These are phyloP conservation scores for Rostrohypoxylon terebratum DNA, from an alignment of 495 filamentous ascomycete genomes.

Conservation along the genomic window DNA sequence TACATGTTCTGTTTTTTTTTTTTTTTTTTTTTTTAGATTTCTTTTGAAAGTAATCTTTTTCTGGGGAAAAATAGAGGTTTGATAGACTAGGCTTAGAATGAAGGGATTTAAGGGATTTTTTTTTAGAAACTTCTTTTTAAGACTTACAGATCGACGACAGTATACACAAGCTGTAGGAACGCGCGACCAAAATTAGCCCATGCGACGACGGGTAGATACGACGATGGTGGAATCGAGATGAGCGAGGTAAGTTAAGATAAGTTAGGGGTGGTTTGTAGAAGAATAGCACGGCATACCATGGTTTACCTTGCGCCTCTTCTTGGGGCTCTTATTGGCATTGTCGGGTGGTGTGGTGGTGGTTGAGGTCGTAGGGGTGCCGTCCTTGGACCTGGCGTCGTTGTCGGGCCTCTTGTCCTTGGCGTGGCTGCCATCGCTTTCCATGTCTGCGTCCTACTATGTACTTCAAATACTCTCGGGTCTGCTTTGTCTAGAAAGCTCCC, in stretches of 20 bases:
- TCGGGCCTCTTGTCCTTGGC: constrained; percentile 62
- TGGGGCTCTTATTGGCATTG: constrained; percentile 71
- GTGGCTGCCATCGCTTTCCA: constrained; percentile 62
- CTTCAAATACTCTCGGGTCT: constrained; percentile 49
- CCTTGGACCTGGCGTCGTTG: constrained; percentile 58
- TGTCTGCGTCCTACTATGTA: constrained; percentile 44
- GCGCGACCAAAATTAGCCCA: constrained; percentile 61
- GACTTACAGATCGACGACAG: constrained; percentile 97
- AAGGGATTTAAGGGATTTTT: constrained; percentile 25
- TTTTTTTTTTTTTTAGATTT: too few species aligned
- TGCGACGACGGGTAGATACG: constrained; percentile 38
- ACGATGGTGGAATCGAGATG: constrained; percentile 45
- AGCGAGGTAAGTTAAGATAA: constrained; percentile 47
- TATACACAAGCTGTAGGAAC: constrained; percentile 91
- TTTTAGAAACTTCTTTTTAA: neutral
- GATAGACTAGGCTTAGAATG: constrained; percentile 48
- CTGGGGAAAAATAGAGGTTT: constrained; percentile 27
- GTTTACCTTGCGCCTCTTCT: constrained; percentile 99
- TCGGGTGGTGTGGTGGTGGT: constrained; percentile 54
- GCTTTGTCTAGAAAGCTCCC: constrained; percentile 53
- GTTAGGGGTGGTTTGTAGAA: constrained; percentile 37
- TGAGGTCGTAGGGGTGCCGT: constrained; percentile 56
- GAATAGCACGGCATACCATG: constrained; percentile 76
- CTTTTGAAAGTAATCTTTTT: too few species aligned
- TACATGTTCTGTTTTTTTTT: constrained; percentile 29